Percentiles rank a stretch among this genome's conserved stretches.
phyloP scores from a whole-genome alignment of 768 basidiomycete genomes.

The Pluteus cervinus region DNA sequence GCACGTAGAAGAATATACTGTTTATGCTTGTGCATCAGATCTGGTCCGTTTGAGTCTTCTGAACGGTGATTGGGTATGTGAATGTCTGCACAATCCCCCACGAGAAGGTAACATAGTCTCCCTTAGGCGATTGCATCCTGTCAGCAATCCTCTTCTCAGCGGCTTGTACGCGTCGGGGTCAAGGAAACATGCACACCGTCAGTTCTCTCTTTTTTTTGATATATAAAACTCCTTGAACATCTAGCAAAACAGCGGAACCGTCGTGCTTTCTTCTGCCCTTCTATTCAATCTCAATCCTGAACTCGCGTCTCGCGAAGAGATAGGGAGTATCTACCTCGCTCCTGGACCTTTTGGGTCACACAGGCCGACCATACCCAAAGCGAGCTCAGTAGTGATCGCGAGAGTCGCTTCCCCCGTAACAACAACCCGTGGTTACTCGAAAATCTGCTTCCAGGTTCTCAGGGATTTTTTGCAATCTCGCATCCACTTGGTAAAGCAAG shows the following conservation, averaged over 20 bases:
- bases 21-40: constrained; percentile 61
- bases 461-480: constrained; percentile 53
- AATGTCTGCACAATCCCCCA: not conserved
- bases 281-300: no score
- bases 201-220: no score
- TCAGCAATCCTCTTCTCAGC: no score
- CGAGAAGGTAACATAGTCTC: no score
- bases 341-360: not conserved
- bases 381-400: constrained; percentile 65
- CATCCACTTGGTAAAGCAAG: constrained; percentile 58
- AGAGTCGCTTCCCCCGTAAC: constrained; percentile 76
- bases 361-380: constrained; percentile 57
- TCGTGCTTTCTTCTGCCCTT: no score
- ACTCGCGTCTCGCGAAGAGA: no score
- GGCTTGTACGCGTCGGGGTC: no score
- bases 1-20: constrained; percentile 49
- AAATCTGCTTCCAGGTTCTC: constrained; percentile 53
- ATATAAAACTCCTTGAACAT: no score
- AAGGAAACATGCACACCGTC: no score
- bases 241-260: no score
- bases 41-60: constrained; percentile 61
- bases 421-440: constrained; percentile 57
- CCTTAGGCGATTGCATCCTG: no score
- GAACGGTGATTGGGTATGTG: constrained; percentile 72
- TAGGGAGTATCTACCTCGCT: no score